Evolutionary conservation across 345 rosid genomes (phyloP).

Genomic region (Citrus hindsii): DNA sequence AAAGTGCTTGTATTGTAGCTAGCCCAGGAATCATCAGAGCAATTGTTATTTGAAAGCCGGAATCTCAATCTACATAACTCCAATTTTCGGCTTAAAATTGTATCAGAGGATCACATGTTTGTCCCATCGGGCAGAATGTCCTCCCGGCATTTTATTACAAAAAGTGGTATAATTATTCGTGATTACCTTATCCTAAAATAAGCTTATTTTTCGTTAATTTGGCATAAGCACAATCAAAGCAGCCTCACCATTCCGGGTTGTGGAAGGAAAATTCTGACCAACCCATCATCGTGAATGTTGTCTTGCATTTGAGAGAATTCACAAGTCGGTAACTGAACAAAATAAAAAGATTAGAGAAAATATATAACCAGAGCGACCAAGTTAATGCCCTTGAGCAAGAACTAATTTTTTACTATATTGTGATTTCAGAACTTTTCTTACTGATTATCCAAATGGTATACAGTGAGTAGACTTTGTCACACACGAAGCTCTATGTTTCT

Average conservation of each 20-base stretch:
- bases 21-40: too few relatives aligned
- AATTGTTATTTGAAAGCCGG: too few relatives aligned
- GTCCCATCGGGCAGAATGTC: background rate
- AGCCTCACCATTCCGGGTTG: too few relatives aligned
- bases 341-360: background rate
- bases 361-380: background rate
- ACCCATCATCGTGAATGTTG: background rate
- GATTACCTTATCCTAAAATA: too few relatives aligned
- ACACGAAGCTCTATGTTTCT: constrained; percentile 22
- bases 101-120: background rate
- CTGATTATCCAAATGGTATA: constrained; percentile 26
- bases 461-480: constrained; percentile 22
- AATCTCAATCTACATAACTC: background rate
- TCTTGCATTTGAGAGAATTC: too few relatives aligned
- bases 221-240: too few relatives aligned
- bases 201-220: background rate
- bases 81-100: background rate
- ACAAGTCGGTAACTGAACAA: background rate
- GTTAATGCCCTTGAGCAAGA: background rate
- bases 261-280: background rate
- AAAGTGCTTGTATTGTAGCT: background rate
- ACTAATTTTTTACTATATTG: constrained; percentile 3
- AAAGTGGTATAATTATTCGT: too few relatives aligned
- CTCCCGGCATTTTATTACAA: too few relatives aligned
- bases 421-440: constrained; percentile 25